Percentiles rank a stretch among this genome's conserved stretches.
Conservation (phyloP, 192 early-diverging fungal genomes). For the Coemansia sp. region DNA sequence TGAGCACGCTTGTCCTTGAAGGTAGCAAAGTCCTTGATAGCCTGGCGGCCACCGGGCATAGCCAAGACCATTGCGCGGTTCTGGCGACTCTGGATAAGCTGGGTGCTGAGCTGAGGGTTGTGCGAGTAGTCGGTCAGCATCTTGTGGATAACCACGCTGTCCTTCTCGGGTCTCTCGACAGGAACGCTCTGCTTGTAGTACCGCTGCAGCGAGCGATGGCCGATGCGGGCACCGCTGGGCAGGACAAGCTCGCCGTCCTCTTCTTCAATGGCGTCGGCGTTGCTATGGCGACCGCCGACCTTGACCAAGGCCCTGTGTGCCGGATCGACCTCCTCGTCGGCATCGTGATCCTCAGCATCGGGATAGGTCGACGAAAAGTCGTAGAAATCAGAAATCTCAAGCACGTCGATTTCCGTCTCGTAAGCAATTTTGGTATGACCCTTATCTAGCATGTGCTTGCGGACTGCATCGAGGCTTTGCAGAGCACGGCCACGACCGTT, state of each 20-base stretch:
- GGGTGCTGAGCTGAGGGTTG: constrained; percentile 34
- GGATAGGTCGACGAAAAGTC: constrained; percentile 90
- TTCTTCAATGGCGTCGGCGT: constrained; percentile 58
- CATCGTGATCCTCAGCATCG: constrained; percentile 55
- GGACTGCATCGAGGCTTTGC: constrained; percentile 87
- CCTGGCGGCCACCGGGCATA: constrained; percentile 40
- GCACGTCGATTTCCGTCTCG: constrained; percentile 85
- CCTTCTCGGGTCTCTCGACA: constrained; percentile 60
- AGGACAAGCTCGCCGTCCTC: constrained; percentile 87
- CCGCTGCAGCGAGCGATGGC: constrained; percentile 74
- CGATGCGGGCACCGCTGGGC: constrained; percentile 78
- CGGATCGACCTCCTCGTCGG: constrained; percentile 44
- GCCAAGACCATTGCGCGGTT: constrained; percentile 44
- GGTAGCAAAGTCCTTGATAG: constrained; percentile 45
- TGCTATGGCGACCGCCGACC: constrained; percentile 29
- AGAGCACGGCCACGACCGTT: constrained; percentile 84
- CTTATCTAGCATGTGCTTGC: constrained; percentile 93
- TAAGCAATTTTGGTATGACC: constrained; percentile 97
- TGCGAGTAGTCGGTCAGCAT: constrained; percentile 70
- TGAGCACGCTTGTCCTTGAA: constrained; percentile 62
- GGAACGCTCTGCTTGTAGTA: constrained; percentile 84
- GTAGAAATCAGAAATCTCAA: constrained; percentile 94
- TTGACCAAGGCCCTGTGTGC: constrained; percentile 14
- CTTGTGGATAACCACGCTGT: constrained; percentile 77
- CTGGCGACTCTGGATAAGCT: constrained; percentile 32